These are phyloP conservation scores for Ophiostoma sp. DNA, from an alignment of 2,329 filamentous ascomycete species.

Conservation along the genomic window DNA sequence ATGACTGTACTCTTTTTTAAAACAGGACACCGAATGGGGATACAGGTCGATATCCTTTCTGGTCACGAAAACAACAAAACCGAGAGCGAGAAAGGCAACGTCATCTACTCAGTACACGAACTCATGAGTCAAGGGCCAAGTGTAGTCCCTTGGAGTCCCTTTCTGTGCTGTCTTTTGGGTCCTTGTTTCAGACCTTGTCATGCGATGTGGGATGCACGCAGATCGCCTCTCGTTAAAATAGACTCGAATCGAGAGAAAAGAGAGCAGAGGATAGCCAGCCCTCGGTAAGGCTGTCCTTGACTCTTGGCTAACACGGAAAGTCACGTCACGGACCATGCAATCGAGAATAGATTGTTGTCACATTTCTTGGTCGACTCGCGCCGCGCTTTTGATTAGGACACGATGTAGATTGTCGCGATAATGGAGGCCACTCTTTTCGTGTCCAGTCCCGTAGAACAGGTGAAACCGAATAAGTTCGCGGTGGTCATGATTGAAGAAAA, in stretches of 20 bases:
- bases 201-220: slow-evolving; percentile 6
- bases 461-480: not conserved
- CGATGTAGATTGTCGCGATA: no score
- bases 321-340: slow-evolving; percentile 1
- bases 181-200: slow-evolving; percentile 22
- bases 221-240: slow-evolving; percentile 10
- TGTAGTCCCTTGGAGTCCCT: not conserved
- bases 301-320: not conserved
- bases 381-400: not conserved
- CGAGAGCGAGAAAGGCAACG: not conserved
- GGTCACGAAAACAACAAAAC: not conserved
- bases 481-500: not conserved
- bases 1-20: not conserved
- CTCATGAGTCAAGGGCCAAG: no score
- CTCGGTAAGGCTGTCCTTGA: not conserved
- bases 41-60: not conserved
- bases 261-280: not conserved
- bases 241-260: not conserved
- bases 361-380: not conserved
- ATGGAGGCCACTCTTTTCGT: not conserved
- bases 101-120: no score
- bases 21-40: not conserved
- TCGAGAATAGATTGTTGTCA: not conserved
- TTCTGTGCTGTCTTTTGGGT: not conserved
- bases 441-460: not conserved